Percentiles rank a stretch among this genome's conserved stretches.
phyloP scores from a whole-genome alignment of 805 yeast species.

The Schizosaccharomyces osmophilus region DNA sequence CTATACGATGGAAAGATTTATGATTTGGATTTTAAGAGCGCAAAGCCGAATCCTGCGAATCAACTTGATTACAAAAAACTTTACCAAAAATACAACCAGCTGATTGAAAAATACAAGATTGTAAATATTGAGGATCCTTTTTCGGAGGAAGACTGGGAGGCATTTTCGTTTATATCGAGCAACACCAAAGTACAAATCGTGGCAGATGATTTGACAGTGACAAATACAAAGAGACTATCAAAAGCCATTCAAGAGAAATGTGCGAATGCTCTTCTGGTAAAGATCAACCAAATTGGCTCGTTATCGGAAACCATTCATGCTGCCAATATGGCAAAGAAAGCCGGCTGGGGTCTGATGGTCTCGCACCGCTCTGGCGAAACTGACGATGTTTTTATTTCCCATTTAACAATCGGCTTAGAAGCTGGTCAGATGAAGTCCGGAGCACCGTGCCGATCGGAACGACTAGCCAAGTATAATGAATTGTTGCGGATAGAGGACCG shows the following conservation, averaged over 20 bases:
- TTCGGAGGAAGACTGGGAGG: slow-evolving; percentile 98
- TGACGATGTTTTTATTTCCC: slow-evolving; percentile 95
- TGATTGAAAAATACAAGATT: slow-evolving; percentile 82
- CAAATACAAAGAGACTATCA: slow-evolving; percentile 85
- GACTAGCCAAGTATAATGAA: slow-evolving; percentile 97
- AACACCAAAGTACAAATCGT: slow-evolving; percentile 47
- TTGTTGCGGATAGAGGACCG: slow-evolving; percentile 95
- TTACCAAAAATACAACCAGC: slow-evolving; percentile 56
- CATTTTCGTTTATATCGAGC: slow-evolving; percentile 70
- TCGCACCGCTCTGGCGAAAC: slow-evolving; percentile 99
- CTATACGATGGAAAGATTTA: slow-evolving; percentile 90
- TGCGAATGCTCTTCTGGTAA: slow-evolving; percentile 79
- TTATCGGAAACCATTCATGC: slow-evolving; percentile 90
- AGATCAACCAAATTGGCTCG: slow-evolving; percentile 98
- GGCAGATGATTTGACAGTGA: slow-evolving; percentile 95
- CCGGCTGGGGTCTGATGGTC: slow-evolving; percentile 99
- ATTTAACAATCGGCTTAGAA: slow-evolving; percentile 91
- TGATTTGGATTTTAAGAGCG: slow-evolving; percentile 97
- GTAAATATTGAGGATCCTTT: slow-evolving; percentile 97
- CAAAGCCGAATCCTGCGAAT: slow-evolving; percentile 68
- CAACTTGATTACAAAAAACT: slow-evolving; percentile 77
- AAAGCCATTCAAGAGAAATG: slow-evolving; percentile 92
- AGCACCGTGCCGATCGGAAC: slow-evolving; percentile 99
- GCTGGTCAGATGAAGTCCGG: slow-evolving; percentile 98
- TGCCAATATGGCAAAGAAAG: slow-evolving; percentile 80